A percentile compares a stretch with the other conserved stretches of the same genome.
Conservation (phyloP, 192 early-diverging fungal species). For the Coemansia sp. region DNA sequence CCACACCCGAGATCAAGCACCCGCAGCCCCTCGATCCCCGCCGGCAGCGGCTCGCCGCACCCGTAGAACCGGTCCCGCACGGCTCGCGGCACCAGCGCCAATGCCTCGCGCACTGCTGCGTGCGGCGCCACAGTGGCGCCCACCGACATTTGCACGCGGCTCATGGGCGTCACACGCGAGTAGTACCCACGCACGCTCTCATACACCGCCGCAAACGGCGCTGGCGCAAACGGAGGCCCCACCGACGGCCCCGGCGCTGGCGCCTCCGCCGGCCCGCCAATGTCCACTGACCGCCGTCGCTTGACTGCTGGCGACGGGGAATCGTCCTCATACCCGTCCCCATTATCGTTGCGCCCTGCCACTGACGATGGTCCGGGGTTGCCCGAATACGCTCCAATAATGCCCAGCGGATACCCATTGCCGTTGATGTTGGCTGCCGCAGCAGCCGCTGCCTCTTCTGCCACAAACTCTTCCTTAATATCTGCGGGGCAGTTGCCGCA, state of each 20-base stretch:
- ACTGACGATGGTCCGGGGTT: background rate
- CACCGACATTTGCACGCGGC: constrained; percentile 47
- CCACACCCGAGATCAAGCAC: constrained; percentile 57
- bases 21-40: constrained; percentile 48
- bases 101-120: constrained; percentile 41
- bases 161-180: constrained; percentile 49
- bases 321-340: constrained; percentile 4
- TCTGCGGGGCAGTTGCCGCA: constrained; percentile 37
- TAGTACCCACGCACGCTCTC: constrained; percentile 58
- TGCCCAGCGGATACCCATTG: background rate
- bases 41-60: constrained; percentile 50
- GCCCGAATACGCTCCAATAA: background rate
- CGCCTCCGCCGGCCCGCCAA: constrained; percentile 7
- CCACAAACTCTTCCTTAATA: constrained; percentile 44
- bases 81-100: constrained; percentile 38
- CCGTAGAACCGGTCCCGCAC: constrained; percentile 52
- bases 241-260: background rate
- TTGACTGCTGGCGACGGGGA: constrained; percentile 23
- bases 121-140: constrained; percentile 35
- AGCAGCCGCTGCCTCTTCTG: constrained; percentile 20
- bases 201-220: constrained; percentile 46
- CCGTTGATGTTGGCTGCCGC: constrained; percentile 3
- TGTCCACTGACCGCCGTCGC: constrained; percentile 39
- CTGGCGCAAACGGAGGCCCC: constrained; percentile 5
- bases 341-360: background rate